Evolutionary conservation across 2,329 filamentous ascomycete species (phyloP), one percentile per base, ranked within the genome.

Genomic region (Verticillium nonalfalfae): DNA sequence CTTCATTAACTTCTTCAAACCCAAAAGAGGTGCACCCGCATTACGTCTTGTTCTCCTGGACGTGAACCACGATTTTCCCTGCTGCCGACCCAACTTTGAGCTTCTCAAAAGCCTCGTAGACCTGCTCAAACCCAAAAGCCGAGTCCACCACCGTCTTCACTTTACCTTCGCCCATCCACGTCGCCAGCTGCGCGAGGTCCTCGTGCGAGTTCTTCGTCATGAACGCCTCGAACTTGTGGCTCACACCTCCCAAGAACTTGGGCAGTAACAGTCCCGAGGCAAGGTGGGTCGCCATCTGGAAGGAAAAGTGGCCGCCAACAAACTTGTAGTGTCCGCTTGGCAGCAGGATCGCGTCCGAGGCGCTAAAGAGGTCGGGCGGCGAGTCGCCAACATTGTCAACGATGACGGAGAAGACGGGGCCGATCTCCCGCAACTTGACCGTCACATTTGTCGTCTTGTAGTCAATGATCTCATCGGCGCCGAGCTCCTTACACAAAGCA

Each of bases 391-490:
- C 80, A 67, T 86, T 86, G 70, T 89, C 86, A n/a, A 88, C 75
- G 1, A 83, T 74, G 40, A 82, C 74, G 59, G 77, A 75, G 65
- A 80, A 87, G 4, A 79, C 71, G 6, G 74, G 73, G 0, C 81
- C 81, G 11, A 76, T 77, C 1, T 75, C 70, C 62, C 76, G 76
- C 0, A 89, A 73, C 6, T 72, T 70, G 7, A 74, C 71, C 1
- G 82, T 66, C 1, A 88, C 72, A 67, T 87, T 74, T 26, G 72
- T 70, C 0, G 73, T 75, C 56, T 79, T 82, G 70, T 90, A 89
- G 68, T 89, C 85, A 58, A 89, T 77, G 50, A 88, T 81, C 59
- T 86, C 82, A 66, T 90, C 87, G 4, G 87, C 88, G 2, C 88
- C 88, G 1, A 90, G 69, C 4, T 75, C 74, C 63, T 79, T 79